A percentile compares a stretch with the other conserved stretches of the same genome.
phyloP scores from a whole-genome alignment of 257 asterid species.

The Cynanchum wilfordii region DNA sequence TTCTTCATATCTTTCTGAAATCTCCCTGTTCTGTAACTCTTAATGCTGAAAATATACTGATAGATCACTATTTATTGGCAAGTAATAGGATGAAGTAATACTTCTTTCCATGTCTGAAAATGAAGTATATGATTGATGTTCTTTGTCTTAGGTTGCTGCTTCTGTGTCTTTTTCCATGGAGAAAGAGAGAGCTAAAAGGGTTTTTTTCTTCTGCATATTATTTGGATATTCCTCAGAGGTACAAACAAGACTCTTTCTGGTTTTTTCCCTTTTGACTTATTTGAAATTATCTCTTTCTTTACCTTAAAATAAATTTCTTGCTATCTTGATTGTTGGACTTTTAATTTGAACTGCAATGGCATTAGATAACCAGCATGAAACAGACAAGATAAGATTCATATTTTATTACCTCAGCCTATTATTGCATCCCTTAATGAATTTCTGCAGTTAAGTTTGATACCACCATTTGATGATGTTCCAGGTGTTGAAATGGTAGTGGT shows the following conservation, averaged over 20 bases:
- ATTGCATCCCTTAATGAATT: conserved; percentile 1
- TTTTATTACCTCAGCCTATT: background rate
- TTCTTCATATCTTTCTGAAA: conserved; percentile 11
- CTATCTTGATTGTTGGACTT: background rate
- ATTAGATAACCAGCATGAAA: background rate
- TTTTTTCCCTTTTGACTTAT: background rate
- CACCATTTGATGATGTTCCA: background rate
- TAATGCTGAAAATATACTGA: background rate
- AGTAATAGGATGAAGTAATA: background rate
- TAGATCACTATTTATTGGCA: conserved; percentile 14
- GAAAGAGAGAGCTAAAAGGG: background rate
- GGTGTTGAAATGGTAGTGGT: background rate
- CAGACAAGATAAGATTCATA: background rate
- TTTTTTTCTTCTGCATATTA: background rate
- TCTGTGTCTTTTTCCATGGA: background rate
- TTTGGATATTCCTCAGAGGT: conserved; percentile 11
- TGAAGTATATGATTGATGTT: conserved; percentile 2
- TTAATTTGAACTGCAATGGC: background rate
- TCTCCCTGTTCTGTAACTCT: background rate
- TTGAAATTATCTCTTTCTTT: background rate
- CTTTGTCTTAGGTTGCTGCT: background rate
- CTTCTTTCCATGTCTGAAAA: background rate
- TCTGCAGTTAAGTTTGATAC: conserved; percentile 1
- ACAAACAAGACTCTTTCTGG: background rate
- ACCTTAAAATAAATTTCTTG: background rate